These are phyloP conservation scores for Wickerhamiella slavikovae DNA, from an alignment of 805 yeast species.

Conservation along the genomic window DNA sequence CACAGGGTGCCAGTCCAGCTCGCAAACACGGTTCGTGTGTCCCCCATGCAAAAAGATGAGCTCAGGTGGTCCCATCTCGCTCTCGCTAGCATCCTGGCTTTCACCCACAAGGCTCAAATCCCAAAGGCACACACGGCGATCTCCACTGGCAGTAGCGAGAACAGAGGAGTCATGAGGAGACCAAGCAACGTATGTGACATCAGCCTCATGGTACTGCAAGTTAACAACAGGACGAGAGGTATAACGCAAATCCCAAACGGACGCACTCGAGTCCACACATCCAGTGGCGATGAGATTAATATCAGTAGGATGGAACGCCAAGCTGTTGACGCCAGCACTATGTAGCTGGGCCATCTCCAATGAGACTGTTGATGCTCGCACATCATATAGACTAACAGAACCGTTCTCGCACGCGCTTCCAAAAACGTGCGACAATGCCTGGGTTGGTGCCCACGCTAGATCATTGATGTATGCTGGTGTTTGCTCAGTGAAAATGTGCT, in stretches of 20 bases:
- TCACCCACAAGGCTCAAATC: conserved; percentile 37
- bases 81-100: conserved; percentile 33
- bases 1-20: conserved; percentile 44
- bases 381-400: conserved; percentile 41
- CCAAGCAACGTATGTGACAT: conserved; percentile 37
- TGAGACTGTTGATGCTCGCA: conserved; percentile 25
- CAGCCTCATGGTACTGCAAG: conserved; percentile 43
- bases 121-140: conserved; percentile 58
- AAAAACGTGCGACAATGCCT: conserved; percentile 22
- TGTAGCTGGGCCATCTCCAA: conserved; percentile 20
- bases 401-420: conserved; percentile 55
- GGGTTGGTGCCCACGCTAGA: conserved; percentile 30
- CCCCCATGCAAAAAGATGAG: conserved; percentile 71
- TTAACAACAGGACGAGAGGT: conserved; percentile 32
- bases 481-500: conserved; percentile 29
- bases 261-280: conserved; percentile 54
- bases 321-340: conserved; percentile 43
- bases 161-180: conserved; percentile 27
- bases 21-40: conserved; percentile 50
- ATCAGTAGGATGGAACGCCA: conserved; percentile 41
- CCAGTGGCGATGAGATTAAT: conserved; percentile 47
- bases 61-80: conserved; percentile 53
- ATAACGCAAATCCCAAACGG: conserved; percentile 57
- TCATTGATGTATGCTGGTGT: conserved; percentile 38
- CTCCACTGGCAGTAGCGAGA: conserved; percentile 40